Percentiles rank a stretch among this genome's conserved stretches.
These are phyloP conservation scores for Ogataea ramenticola DNA, from an alignment of 805 yeast genomes.

Conservation along the genomic window DNA sequence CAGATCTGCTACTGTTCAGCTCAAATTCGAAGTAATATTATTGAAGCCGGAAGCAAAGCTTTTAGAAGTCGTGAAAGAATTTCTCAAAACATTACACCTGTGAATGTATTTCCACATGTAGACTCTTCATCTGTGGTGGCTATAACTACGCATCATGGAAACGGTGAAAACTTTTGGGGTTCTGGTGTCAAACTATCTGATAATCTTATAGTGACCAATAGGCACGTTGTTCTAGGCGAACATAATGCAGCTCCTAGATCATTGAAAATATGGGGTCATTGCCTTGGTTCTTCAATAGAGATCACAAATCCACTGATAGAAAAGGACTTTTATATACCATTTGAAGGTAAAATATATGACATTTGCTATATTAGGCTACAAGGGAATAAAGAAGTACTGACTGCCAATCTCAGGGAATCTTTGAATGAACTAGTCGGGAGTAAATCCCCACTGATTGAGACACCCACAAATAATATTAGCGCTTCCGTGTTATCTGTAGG, in stretches of 20 bases:
- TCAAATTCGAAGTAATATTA: not conserved
- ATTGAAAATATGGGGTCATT: not conserved
- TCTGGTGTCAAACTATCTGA: conserved; percentile 30
- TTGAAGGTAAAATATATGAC: not conserved
- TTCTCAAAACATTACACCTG: too few relatives aligned
- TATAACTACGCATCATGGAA: conserved; percentile 4
- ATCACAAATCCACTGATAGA: not conserved
- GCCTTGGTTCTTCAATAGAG: not conserved
- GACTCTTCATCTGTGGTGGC: conserved; percentile 10
- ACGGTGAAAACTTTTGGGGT: conserved; percentile 30
- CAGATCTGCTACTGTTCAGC: not conserved
- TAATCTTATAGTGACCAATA: conserved; percentile 31
- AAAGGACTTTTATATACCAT: not conserved
- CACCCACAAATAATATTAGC: conserved; percentile 11
- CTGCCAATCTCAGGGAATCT: not conserved
- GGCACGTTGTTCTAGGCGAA: conserved; percentile 27
- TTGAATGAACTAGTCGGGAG: not conserved
- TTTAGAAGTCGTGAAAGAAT: not conserved
- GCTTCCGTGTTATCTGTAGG: conserved; percentile 28
- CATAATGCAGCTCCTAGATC: not conserved
- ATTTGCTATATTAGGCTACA: not conserved
- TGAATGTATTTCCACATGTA: not conserved
- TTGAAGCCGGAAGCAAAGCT: not conserved
- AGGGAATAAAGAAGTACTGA: not conserved
- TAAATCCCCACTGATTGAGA: not conserved